Conservation (phyloP, 768 basidiomycete species). For the Collybia nuda region DNA sequence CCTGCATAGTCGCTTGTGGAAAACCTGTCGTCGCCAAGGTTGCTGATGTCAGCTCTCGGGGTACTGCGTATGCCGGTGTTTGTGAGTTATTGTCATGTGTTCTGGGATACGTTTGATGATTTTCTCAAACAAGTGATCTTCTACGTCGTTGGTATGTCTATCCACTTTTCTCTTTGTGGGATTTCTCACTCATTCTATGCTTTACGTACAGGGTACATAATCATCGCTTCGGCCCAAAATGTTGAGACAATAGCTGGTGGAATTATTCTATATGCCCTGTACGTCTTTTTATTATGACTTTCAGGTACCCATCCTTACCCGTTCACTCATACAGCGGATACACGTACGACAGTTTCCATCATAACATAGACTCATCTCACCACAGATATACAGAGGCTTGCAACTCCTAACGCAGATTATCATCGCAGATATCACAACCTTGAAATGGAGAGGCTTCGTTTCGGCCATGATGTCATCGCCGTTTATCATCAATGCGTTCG, state of each 20-base stretch:
- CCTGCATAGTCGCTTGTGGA: constrained; percentile 34
- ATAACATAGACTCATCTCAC: constrained; percentile 11
- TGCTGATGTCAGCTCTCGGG: constrained; percentile 69
- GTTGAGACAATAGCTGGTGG: constrained; percentile 49
- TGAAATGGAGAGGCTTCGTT: constrained; percentile 50
- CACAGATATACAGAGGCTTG: constrained; percentile 39
- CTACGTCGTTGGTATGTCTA: constrained; percentile 53
- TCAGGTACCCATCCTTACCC: constrained; percentile 19
- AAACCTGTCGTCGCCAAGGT: constrained; percentile 77
- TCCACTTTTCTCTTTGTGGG: neutral
- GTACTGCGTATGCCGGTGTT: constrained; percentile 57
- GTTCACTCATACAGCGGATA: constrained; percentile 48
- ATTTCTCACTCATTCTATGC: neutral
- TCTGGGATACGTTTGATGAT: neutral
- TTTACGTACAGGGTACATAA: constrained; percentile 38
- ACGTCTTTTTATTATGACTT: constrained; percentile 16
- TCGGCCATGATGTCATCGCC: constrained; percentile 42
- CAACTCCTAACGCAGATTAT: constrained; percentile 66
- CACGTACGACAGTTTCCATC: constrained; percentile 36
- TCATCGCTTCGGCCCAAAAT: constrained; percentile 50
- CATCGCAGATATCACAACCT: constrained; percentile 61
- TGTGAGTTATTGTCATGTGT: constrained; percentile 34
- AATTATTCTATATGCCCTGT: constrained; percentile 59
- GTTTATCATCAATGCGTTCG: constrained; percentile 63
- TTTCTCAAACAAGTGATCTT: constrained; percentile 40